These are phyloP conservation scores for Pistacia integerrima DNA, from an alignment of 345 rosid genomes.

Conservation along the genomic window DNA sequence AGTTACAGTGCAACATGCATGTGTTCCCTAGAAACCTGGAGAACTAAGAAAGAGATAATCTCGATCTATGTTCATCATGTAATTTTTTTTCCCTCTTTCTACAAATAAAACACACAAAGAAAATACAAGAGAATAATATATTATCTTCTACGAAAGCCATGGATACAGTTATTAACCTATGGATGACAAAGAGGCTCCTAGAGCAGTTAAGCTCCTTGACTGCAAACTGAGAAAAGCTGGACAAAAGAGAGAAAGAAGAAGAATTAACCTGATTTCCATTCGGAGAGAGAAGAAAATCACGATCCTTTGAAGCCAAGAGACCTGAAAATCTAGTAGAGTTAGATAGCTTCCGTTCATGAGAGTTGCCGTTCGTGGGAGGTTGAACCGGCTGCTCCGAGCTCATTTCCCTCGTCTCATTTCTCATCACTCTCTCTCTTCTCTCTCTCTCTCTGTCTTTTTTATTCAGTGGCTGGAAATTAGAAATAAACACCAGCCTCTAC, in stretches of 20 bases:
- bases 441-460: slow-evolving; percentile 10
- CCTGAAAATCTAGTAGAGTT: slow-evolving; percentile 38
- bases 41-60: too few species aligned
- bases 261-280: slow-evolving; percentile 41
- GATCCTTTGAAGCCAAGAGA: slow-evolving; percentile 50
- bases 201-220: too few species aligned
- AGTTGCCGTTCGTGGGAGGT: slow-evolving; percentile 19
- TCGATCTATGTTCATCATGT: too few species aligned
- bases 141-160: too few species aligned
- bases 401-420: slow-evolving; percentile 18
- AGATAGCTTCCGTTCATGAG: neutral
- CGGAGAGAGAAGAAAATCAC: slow-evolving; percentile 53
- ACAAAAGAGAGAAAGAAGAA: neutral
- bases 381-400: slow-evolving; percentile 5
- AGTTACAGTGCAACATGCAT: too few species aligned
- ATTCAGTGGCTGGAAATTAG: neutral
- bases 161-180: neutral
- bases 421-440: slow-evolving; percentile 5
- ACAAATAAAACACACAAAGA: too few species aligned
- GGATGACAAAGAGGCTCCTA: too few species aligned
- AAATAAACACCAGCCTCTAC: neutral
- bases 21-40: too few species aligned
- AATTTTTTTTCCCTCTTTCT: too few species aligned
- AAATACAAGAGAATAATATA: too few species aligned
- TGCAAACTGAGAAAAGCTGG: neutral